Evolutionary conservation across 768 basidiomycete genomes (phyloP).

Genomic region (Lactarius tabidus): DNA sequence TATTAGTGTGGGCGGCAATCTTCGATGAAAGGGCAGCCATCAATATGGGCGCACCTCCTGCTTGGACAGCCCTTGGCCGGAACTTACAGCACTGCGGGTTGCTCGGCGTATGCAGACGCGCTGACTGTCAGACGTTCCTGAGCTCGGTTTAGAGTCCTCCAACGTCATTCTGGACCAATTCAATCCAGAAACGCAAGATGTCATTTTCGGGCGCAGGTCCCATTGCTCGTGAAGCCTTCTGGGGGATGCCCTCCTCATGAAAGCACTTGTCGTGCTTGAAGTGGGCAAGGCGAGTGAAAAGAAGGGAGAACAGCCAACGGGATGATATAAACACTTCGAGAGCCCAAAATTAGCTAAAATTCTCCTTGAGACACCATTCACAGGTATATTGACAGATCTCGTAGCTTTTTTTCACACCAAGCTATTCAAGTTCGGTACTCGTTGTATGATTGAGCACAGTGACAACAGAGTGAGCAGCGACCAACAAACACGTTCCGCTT

Average conservation of each 20-base stretch:
- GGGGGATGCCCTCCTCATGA: slow-evolving; percentile 11
- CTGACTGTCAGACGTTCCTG: too few species aligned
- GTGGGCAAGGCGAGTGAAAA: background rate
- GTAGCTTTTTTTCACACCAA: too few species aligned
- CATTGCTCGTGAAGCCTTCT: slow-evolving; percentile 3
- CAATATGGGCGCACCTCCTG: slow-evolving; percentile 24
- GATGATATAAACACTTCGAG: background rate
- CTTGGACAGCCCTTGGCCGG: slow-evolving; percentile 28
- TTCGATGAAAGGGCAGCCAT: background rate
- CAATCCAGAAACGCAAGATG: slow-evolving; percentile 5
- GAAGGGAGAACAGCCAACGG: background rate
- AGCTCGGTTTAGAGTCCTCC: slow-evolving; percentile 25
- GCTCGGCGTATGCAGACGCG: slow-evolving; percentile 27
- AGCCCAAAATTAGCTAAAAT: background rate
- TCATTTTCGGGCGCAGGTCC: background rate
- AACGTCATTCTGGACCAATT: slow-evolving; percentile 4
- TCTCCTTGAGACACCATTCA: background rate
- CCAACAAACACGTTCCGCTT: too few species aligned
- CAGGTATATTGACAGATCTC: too few species aligned
- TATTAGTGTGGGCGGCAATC: background rate
- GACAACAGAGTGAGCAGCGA: too few species aligned
- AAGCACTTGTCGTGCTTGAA: slow-evolving; percentile 3
- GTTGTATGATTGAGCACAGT: too few species aligned
- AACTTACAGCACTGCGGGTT: slow-evolving; percentile 25
- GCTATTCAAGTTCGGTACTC: too few species aligned